Conservation (phyloP, 169 alveolate genomes). For the Theileria annulata region DNA sequence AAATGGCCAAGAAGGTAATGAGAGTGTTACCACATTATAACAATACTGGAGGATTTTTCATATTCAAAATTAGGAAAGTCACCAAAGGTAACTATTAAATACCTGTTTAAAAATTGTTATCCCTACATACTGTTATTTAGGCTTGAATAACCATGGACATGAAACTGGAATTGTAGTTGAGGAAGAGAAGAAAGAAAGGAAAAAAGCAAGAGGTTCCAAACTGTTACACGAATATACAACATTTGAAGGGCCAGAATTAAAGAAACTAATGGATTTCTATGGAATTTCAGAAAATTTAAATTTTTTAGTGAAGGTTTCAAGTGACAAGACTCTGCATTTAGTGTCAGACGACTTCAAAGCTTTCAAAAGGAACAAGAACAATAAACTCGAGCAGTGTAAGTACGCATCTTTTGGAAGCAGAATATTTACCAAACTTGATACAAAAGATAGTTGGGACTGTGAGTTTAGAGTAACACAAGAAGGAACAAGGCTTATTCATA, state of each 20-base stretch:
- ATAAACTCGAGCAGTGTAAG: conserved; percentile 35
- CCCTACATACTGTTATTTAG: not conserved
- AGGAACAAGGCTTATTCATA: conserved; percentile 11
- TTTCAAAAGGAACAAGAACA: conserved; percentile 9
- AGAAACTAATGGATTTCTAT: conserved; percentile 22
- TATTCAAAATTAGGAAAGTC: conserved; percentile 69
- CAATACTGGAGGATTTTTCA: conserved; percentile 94
- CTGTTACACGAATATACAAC: conserved; percentile 47
- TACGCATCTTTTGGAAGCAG: conserved; percentile 49
- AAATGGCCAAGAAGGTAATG: conserved; percentile 70
- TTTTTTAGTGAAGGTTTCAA: conserved; percentile 14
- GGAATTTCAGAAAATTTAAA: conserved; percentile 30
- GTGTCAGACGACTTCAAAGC: conserved; percentile 7
- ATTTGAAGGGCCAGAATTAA: conserved; percentile 4
- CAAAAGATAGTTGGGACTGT: conserved; percentile 30
- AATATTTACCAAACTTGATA: conserved; percentile 29
- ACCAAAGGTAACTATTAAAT: not conserved
- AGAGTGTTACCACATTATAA: conserved; percentile 93
- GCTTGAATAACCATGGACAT: not conserved
- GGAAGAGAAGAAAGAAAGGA: conserved; percentile 7
- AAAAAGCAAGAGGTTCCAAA: conserved; percentile 35
- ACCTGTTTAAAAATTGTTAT: not conserved
- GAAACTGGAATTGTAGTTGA: not conserved
- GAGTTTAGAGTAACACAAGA: conserved; percentile 57
- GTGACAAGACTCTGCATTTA: conserved; percentile 8